These are phyloP conservation scores for Cryptosporidium andersoni DNA, from an alignment of 169 alveolate genomes.

Conservation along the genomic window DNA sequence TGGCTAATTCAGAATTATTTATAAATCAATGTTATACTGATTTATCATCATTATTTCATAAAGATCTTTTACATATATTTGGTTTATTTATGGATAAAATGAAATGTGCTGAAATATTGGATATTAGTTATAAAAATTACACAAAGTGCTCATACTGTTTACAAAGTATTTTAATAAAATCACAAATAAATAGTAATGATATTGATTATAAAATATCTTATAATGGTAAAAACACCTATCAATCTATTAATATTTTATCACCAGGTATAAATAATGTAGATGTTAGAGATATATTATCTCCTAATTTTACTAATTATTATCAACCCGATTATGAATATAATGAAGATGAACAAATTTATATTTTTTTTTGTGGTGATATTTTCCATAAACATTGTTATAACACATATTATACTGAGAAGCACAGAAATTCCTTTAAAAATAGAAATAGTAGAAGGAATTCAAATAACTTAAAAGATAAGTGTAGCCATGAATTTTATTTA, in stretches of 20 bases:
- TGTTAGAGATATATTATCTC: neutral
- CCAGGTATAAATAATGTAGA: conserved; percentile 15
- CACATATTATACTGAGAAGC: neutral
- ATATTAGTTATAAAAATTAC: neutral
- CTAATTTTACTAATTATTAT: neutral
- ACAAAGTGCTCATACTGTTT: conserved; percentile 5
- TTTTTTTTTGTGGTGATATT: conserved; percentile 54
- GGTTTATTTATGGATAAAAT: conserved; percentile 1
- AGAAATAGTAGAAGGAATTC: neutral
- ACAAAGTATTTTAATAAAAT: neutral
- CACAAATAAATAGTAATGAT: too few relatives aligned
- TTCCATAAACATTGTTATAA: conserved; percentile 37
- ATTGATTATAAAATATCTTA: too few relatives aligned
- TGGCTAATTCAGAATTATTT: conserved; percentile 41
- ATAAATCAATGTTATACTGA: conserved; percentile 57
- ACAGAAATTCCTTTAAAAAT: neutral
- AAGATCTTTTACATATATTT: conserved; percentile 20
- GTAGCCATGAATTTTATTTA: conserved; percentile 20
- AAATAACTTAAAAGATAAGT: neutral
- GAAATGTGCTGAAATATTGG: conserved; percentile 4
- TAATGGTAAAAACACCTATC: too few relatives aligned
- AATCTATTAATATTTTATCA: conserved; percentile 19
- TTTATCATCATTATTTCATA: conserved; percentile 27
- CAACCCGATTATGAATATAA: neutral
- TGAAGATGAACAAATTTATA: neutral